phyloP scores from a whole-genome alignment of 2,329 filamentous ascomycete genomes.

The Aspergillus sp. region DNA sequence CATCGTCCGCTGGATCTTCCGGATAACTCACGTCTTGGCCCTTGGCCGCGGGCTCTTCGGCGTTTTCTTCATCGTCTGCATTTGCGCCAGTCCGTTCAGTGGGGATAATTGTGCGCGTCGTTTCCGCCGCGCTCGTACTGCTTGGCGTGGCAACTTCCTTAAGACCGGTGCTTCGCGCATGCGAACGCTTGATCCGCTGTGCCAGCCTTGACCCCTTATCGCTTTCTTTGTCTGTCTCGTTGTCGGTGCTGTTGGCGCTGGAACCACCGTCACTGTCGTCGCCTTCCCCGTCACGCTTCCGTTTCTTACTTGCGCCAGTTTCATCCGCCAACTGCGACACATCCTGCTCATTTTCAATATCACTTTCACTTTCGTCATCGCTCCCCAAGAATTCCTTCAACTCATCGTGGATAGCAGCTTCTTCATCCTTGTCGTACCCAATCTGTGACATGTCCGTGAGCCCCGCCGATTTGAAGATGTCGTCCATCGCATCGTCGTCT shows the following conservation, averaged over 20 bases:
- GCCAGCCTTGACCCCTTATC: conserved; percentile 36
- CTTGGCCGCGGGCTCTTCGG: conserved; percentile 21
- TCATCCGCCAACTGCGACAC: conserved; percentile 18
- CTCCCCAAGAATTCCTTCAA: conserved; percentile 62
- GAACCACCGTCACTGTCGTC: conserved; percentile 16
- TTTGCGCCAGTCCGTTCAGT: conserved; percentile 24
- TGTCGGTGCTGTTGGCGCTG: conserved; percentile 22
- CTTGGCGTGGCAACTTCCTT: conserved; percentile 29
- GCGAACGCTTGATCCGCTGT: conserved; percentile 37
- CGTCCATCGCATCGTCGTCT: conserved; percentile 40
- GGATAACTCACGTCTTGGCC: conserved; percentile 21
- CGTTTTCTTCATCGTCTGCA: conserved; percentile 16
- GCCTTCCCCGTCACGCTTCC: conserved; percentile 26
- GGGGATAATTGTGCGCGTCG: not conserved
- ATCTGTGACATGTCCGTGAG: conserved; percentile 44
- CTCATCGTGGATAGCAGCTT: conserved; percentile 62
- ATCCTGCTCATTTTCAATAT: conserved; percentile 49
- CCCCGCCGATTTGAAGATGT: conserved; percentile 46
- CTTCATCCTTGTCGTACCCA: conserved; percentile 57
- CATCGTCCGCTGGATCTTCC: conserved; percentile 33
- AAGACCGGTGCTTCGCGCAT: conserved; percentile 34
- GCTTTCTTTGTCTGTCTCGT: conserved; percentile 25
- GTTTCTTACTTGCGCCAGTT: conserved; percentile 24
- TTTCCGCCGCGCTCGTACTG: conserved; percentile 9
- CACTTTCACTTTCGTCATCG: conserved; percentile 45